These are phyloP conservation scores for Dothistroma pini DNA, from an alignment of 2,329 filamentous ascomycete species.

Conservation along the genomic window DNA sequence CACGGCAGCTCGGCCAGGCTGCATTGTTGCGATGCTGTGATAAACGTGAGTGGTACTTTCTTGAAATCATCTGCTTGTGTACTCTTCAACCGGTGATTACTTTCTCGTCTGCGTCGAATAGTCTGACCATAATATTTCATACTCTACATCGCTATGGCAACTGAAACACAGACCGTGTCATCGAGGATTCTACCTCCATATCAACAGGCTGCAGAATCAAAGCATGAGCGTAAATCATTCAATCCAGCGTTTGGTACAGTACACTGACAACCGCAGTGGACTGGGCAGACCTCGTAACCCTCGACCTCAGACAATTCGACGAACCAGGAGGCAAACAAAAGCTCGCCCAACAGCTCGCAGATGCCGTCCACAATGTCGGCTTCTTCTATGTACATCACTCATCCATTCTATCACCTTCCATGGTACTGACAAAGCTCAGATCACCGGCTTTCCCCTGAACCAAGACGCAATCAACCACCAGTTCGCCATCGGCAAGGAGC, in stretches of 20 bases:
- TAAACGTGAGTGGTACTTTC: not conserved
- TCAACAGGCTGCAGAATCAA: conserved; percentile 23
- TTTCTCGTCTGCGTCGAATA: too few species aligned
- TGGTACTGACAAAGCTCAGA: conserved; percentile 14
- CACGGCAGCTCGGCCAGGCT: conserved; percentile 7
- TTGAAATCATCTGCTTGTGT: not conserved
- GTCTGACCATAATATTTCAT: not conserved
- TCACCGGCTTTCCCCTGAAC: conserved; percentile 57
- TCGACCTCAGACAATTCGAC: conserved; percentile 55
- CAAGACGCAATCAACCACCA: conserved; percentile 59
- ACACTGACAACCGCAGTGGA: conserved; percentile 14
- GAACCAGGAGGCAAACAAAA: conserved; percentile 53
- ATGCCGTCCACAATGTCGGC: conserved; percentile 49
- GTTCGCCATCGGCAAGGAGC: conserved; percentile 57
- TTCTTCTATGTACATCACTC: conserved; percentile 57
- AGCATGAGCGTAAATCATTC: conserved; percentile 15
- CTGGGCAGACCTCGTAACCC: conserved; percentile 57
- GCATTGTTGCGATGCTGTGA: not conserved
- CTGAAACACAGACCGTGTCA: conserved; percentile 19
- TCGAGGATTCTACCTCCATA: conserved; percentile 15
- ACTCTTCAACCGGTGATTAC: not conserved
- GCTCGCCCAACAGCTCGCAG: conserved; percentile 53
- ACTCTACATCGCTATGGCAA: conserved; percentile 15
- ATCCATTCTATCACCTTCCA: too few species aligned
- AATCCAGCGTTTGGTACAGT: not conserved